Conservation (phyloP, 164 flowering plant genomes). For the Piper betle region DNA sequence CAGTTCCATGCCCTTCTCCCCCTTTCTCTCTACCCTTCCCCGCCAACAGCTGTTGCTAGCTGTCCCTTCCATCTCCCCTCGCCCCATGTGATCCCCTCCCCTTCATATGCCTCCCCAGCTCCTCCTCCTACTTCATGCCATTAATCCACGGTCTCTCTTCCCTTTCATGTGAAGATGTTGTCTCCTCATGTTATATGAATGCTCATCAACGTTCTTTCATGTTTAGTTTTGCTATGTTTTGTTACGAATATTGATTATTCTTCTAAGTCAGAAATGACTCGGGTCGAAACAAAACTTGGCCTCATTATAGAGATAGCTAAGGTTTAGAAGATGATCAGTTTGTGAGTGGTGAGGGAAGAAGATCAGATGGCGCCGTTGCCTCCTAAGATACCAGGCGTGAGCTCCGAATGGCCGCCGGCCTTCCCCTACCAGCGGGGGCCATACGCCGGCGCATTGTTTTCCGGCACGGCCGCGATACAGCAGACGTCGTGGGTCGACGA, state of each 20-base stretch:
- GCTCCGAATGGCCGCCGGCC: slow-evolving; percentile 42
- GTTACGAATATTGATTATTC: no score
- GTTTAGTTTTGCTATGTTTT: no score
- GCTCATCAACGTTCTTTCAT: no score
- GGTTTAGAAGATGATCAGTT: no score
- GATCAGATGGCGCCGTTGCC: slow-evolving; percentile 68
- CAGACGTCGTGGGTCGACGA: slow-evolving; percentile 63
- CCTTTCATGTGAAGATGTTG: no score
- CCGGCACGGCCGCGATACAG: background rate
- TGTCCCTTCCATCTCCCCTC: slow-evolving; percentile 30
- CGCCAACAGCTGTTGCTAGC: slow-evolving; percentile 67
- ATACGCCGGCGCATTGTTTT: slow-evolving; percentile 11
- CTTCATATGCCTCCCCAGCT: slow-evolving; percentile 1
- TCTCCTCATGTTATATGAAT: no score
- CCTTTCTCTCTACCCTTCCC: slow-evolving; percentile 62
- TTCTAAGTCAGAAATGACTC: no score
- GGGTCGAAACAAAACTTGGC: no score
- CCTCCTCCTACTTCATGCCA: background rate
- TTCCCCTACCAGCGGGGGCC: slow-evolving; percentile 34
- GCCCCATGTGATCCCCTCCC: slow-evolving; percentile 47
- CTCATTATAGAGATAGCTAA: no score
- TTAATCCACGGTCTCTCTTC: no score
- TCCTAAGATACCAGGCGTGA: slow-evolving; percentile 65
- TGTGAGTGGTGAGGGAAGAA: background rate
- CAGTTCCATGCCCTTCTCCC: slow-evolving; percentile 29